Evolutionary conservation across 1,284 basidiomycete species (phyloP).

Genomic region (Sanghuangporus baumii): DNA sequence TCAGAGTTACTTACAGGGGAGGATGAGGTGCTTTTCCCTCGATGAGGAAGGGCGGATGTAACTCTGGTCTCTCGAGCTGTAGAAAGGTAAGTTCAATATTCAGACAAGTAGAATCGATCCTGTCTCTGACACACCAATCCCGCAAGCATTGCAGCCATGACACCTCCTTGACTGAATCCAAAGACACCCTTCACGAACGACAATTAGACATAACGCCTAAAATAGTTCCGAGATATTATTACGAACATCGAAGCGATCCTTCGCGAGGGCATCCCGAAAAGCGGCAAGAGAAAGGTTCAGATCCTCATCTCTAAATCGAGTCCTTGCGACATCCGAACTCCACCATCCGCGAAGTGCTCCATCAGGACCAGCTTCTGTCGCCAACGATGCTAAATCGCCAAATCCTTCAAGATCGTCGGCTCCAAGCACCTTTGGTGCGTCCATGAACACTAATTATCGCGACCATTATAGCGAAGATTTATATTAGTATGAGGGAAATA

Average conservation of each 20-base stretch:
- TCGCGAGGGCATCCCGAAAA: conserved; percentile 44
- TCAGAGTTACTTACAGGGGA: conserved; percentile 51
- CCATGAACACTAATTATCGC: conserved; percentile 63
- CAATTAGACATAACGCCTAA: background rate
- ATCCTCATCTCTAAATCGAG: conserved; percentile 38
- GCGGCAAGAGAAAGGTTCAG: conserved; percentile 50
- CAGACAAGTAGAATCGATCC: background rate
- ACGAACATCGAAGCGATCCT: conserved; percentile 53
- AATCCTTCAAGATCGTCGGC: conserved; percentile 59
- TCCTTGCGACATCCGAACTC: conserved; percentile 46
- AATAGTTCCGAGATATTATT: background rate
- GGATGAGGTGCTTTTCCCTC: conserved; percentile 61
- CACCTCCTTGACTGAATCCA: conserved; percentile 83
- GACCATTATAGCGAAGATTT: background rate
- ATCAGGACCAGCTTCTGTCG: conserved; percentile 50
- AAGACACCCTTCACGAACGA: conserved; percentile 61
- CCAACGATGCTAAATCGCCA: conserved; percentile 30
- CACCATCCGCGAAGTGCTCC: conserved; percentile 79
- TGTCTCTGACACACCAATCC: conserved; percentile 51
- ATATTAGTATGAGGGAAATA: background rate
- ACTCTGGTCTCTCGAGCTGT: conserved; percentile 46
- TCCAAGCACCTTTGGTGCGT: conserved; percentile 70
- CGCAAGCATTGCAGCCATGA: conserved; percentile 68
- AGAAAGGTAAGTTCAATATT: background rate
- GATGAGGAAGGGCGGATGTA: conserved; percentile 61